Percentiles rank a stretch among this genome's conserved stretches.
Evolutionary conservation across 495 filamentous ascomycete species (phyloP).

Genomic region (Lophiostoma macrostomum): DNA sequence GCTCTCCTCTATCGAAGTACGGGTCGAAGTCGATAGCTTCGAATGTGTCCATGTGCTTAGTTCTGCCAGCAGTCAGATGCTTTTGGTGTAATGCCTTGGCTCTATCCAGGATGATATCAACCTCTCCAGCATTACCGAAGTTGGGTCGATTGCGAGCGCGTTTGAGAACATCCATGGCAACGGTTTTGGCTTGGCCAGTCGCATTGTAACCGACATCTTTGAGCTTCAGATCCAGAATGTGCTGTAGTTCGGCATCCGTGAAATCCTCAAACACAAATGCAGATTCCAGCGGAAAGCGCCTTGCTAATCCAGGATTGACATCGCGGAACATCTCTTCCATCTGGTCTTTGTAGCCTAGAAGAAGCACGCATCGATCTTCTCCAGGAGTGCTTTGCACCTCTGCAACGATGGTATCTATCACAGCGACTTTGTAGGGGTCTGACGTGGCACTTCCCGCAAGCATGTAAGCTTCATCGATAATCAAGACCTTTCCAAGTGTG

Average conservation of each 20-base stretch:
- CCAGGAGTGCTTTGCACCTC: conserved; percentile 75
- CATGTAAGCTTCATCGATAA: conserved; percentile 75
- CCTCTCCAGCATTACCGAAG: conserved; percentile 61
- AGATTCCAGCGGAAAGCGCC: conserved; percentile 63
- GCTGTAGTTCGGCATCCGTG: conserved; percentile 52
- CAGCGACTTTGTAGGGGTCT: conserved; percentile 49
- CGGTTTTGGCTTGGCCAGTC: conserved; percentile 43
- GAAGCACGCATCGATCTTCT: conserved; percentile 73
- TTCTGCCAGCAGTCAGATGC: conserved; percentile 39
- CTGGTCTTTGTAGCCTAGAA: conserved; percentile 74
- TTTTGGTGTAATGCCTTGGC: conserved; percentile 60
- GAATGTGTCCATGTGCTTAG: conserved; percentile 36
- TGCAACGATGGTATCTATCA: conserved; percentile 67
- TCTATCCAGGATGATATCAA: conserved; percentile 62
- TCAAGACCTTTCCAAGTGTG: conserved; percentile 66
- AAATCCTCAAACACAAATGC: conserved; percentile 75
- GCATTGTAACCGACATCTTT: conserved; percentile 47
- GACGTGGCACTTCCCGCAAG: conserved; percentile 49
- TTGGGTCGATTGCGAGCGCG: conserved; percentile 55
- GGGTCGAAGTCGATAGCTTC: conserved; percentile 67
- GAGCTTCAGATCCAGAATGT: conserved; percentile 60
- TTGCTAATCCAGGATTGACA: conserved; percentile 69
- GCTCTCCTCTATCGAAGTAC: conserved; percentile 57
- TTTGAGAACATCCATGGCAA: conserved; percentile 51
- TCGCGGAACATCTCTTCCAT: conserved; percentile 78